These are phyloP conservation scores for Ceratorhiza oryzae-sativae DNA, from an alignment of 1,284 basidiomycete genomes.

Conservation along the genomic window DNA sequence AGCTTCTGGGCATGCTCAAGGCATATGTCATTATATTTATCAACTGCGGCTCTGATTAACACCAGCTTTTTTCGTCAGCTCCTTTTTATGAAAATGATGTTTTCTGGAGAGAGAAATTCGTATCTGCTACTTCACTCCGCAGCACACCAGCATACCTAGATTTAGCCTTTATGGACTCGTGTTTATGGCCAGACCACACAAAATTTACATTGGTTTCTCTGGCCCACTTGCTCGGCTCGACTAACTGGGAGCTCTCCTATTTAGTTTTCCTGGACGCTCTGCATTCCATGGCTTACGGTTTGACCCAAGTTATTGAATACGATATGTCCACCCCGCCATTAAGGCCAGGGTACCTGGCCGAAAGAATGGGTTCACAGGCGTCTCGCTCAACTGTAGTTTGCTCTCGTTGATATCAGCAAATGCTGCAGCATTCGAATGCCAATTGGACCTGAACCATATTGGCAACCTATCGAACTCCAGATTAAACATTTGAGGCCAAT, in stretches of 20 bases:
- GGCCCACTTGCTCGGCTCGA: not conserved
- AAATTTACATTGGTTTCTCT: too few species aligned
- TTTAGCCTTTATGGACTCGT: too few species aligned
- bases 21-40: not conserved
- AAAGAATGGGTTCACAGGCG: constrained; percentile 18
- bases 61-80: too few species aligned
- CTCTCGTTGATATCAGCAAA: constrained; percentile 24
- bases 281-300: constrained; percentile 5
- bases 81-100: too few species aligned
- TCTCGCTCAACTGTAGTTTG: not conserved
- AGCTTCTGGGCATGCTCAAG: constrained; percentile 6
- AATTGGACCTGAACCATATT: not conserved
- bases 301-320: constrained; percentile 17
- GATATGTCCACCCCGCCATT: not conserved
- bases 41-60: too few species aligned
- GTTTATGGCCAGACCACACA: too few species aligned
- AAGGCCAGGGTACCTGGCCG: not conserved
- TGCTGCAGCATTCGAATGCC: not conserved
- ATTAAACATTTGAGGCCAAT: not conserved
- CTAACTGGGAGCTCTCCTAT: not conserved
- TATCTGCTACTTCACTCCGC: too few species aligned
- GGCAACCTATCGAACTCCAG: not conserved
- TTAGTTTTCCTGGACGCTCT: constrained; percentile 7
- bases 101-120: too few species aligned
- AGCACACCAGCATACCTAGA: too few species aligned